These are phyloP conservation scores for Cornus kousa DNA, from an alignment of 148 eudicot species.

Conservation along the genomic window DNA sequence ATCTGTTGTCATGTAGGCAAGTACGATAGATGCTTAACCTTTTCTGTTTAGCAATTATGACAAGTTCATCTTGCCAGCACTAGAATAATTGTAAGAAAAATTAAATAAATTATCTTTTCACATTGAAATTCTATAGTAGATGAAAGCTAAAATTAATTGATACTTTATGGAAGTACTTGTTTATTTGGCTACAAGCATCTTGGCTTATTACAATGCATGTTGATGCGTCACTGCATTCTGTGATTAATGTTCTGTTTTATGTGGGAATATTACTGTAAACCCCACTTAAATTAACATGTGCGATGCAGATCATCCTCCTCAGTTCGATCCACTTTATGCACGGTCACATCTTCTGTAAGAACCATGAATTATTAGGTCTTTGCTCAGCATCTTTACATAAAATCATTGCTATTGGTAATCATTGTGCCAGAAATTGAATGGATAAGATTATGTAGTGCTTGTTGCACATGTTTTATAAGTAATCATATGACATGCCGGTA, in stretches of 20 bases:
- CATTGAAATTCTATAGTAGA: background rate
- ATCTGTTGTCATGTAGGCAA: background rate
- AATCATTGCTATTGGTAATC: too few relatives aligned
- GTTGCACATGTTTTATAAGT: too few relatives aligned
- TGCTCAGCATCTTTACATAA: too few relatives aligned
- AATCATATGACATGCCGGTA: too few relatives aligned
- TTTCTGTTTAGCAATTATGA: conserved; percentile 7
- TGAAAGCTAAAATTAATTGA: background rate
- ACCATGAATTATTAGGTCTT: too few relatives aligned
- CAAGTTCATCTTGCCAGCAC: conserved; percentile 12
- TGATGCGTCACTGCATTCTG: conserved; percentile 1
- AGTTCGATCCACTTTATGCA: too few relatives aligned
- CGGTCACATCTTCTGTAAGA: too few relatives aligned
- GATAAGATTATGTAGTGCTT: too few relatives aligned
- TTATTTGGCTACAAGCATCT: background rate
- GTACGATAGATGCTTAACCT: conserved; percentile 6
- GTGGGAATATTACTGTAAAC: background rate
- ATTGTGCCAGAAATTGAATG: too few relatives aligned
- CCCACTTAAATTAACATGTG: too few relatives aligned
- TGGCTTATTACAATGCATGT: background rate
- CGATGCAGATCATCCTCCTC: too few relatives aligned
- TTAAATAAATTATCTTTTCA: background rate
- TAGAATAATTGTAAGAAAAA: background rate
- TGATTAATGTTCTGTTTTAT: background rate
- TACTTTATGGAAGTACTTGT: background rate